A percentile compares a stretch with the other conserved stretches of the same genome.
These are phyloP conservation scores for Termitomyces bulborhizus DNA, from an alignment of 768 basidiomycete species.

Conservation along the genomic window DNA sequence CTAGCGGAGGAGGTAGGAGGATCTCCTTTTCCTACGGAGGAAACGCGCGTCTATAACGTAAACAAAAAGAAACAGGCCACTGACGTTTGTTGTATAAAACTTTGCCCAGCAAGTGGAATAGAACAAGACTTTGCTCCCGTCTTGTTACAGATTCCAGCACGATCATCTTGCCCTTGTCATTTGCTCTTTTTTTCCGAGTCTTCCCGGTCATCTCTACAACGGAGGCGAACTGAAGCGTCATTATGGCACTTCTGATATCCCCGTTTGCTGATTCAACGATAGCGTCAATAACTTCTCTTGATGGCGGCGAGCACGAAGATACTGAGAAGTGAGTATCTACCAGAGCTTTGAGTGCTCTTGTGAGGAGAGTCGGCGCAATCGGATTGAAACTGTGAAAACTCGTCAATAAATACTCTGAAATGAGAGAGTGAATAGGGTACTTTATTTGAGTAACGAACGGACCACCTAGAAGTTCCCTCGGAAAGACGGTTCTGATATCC, in stretches of 20 bases:
- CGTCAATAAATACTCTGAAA: background rate
- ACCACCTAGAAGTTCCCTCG: constrained; percentile 60
- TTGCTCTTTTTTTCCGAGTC: constrained; percentile 29
- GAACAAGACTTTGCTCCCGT: constrained; percentile 76
- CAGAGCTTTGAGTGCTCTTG: constrained; percentile 66
- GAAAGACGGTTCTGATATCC: constrained; percentile 66
- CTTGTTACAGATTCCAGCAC: constrained; percentile 72
- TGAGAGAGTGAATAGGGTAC: constrained; percentile 30
- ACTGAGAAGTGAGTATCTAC: constrained; percentile 41
- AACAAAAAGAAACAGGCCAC: constrained; percentile 15
- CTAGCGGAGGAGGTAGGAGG: constrained; percentile 47
- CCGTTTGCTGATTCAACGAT: constrained; percentile 81
- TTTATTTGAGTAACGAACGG: constrained; percentile 75
- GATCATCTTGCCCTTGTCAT: constrained; percentile 20
- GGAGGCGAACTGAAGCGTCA: constrained; percentile 87
- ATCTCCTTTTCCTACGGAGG: constrained; percentile 65
- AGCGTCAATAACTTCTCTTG: constrained; percentile 65
- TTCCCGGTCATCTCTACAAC: constrained; percentile 29
- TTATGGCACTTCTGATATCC: constrained; percentile 90
- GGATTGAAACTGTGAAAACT: constrained; percentile 71
- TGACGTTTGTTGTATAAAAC: constrained; percentile 93
- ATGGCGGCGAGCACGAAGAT: constrained; percentile 29
- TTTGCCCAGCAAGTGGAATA: constrained; percentile 94
- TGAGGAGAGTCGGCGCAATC: constrained; percentile 81
- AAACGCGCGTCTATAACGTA: background rate